Evolutionary conservation across 257 asterid species (phyloP).

Genomic region (Lavandula angustifolia): DNA sequence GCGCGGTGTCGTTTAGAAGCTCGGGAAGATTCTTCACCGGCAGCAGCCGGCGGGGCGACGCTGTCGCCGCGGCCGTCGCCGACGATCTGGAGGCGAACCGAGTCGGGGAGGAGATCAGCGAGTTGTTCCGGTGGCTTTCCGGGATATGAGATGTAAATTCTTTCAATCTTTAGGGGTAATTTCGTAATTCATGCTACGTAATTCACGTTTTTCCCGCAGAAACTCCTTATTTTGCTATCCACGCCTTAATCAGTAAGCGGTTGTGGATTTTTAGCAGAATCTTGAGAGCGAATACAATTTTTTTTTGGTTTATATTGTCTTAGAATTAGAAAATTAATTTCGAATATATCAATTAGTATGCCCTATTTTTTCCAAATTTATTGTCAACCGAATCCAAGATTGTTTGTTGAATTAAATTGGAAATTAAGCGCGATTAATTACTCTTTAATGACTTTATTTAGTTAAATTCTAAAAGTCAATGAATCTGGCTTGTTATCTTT

Average conservation of each 20-base stretch:
- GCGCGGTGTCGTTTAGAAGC: slow-evolving; percentile 71
- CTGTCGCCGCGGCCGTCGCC: slow-evolving; percentile 49
- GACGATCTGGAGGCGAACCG: slow-evolving; percentile 83
- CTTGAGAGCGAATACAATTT: slow-evolving; percentile 28
- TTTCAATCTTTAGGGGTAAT: slow-evolving; percentile 33
- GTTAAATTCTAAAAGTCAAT: slow-evolving; percentile 3
- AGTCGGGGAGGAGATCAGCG: slow-evolving; percentile 88
- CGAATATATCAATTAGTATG: slow-evolving; percentile 14
- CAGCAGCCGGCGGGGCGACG: slow-evolving; percentile 70
- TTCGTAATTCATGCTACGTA: slow-evolving; percentile 34
- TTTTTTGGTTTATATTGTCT: slow-evolving; percentile 11
- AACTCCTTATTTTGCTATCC: slow-evolving; percentile 39
- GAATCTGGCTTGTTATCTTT: not conserved
- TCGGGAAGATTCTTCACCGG: slow-evolving; percentile 82
- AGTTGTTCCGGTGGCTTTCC: slow-evolving; percentile 89
- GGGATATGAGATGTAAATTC: slow-evolving; percentile 60
- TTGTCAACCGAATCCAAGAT: slow-evolving; percentile 1
- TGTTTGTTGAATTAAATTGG: slow-evolving; percentile 18
- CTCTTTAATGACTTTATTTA: slow-evolving; percentile 27
- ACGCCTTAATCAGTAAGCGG: slow-evolving; percentile 17
- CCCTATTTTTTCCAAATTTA: not conserved
- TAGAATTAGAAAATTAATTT: not conserved
- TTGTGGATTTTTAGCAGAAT: slow-evolving; percentile 40
- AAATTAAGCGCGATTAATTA: slow-evolving; percentile 11
- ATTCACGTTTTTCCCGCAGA: slow-evolving; percentile 17